These are phyloP conservation scores for Herpotrichia juniperi DNA, from an alignment of 2,329 filamentous ascomycete species.

Conservation along the genomic window DNA sequence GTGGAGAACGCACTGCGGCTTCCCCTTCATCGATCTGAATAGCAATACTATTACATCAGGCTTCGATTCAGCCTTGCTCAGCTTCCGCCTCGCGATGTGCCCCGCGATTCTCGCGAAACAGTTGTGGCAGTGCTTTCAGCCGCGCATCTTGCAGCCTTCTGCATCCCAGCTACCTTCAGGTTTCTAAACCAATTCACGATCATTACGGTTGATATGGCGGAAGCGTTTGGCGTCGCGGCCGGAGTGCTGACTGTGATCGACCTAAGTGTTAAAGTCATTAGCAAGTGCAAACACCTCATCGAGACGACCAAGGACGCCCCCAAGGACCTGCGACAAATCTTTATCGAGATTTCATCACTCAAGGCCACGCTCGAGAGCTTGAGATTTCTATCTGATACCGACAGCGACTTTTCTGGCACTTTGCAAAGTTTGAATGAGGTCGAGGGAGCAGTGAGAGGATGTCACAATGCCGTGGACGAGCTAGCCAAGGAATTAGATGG, in stretches of 20 bases:
- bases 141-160: not conserved
- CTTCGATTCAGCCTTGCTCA: too few relatives aligned
- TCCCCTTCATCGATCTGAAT: too few relatives aligned
- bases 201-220: slow-evolving; percentile 6
- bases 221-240: slow-evolving; percentile 6
- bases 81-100: too few relatives aligned
- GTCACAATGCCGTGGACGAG: slow-evolving; percentile 5
- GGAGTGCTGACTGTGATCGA: slow-evolving; percentile 11
- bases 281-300: slow-evolving; percentile 11
- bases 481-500: slow-evolving; percentile 9
- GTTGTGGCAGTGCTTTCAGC: not conserved
- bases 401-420: slow-evolving; percentile 1
- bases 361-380: slow-evolving; percentile 10
- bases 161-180: not conserved
- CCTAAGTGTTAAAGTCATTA: slow-evolving; percentile 8
- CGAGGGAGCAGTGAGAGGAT: slow-evolving; percentile 4
- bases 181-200: not conserved
- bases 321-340: slow-evolving; percentile 8
- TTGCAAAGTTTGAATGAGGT: not conserved
- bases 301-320: slow-evolving; percentile 11
- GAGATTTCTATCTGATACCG: slow-evolving; percentile 3
- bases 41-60: too few relatives aligned
- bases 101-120: too few relatives aligned
- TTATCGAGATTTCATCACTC: slow-evolving; percentile 13
- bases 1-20: too few relatives aligned